Conservation (phyloP, 2,329 filamentous ascomycete genomes). For the Fusarium redolens region DNA sequence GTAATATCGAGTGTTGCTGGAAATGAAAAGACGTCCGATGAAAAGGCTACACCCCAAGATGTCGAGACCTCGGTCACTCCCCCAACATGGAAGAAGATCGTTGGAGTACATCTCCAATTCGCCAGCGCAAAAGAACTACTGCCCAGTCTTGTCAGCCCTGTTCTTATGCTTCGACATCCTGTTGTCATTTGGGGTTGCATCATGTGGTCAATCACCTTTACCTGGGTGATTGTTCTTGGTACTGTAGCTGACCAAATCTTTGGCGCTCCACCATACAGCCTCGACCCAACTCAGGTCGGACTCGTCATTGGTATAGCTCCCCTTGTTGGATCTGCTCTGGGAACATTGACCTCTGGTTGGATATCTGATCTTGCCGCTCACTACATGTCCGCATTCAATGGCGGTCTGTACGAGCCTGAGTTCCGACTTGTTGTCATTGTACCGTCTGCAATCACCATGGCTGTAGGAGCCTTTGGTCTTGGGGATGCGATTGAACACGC, state of each 20-base stretch:
- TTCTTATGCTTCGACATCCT: neutral
- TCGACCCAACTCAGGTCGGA: neutral
- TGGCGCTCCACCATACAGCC: neutral
- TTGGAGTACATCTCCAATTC: neutral
- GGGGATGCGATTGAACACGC: neutral
- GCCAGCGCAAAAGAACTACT: neutral
- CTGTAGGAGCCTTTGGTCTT: neutral
- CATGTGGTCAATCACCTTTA: slow-evolving; percentile 12
- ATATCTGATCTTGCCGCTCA: neutral
- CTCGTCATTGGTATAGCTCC: neutral
- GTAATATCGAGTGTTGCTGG: neutral
- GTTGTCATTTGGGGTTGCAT: neutral
- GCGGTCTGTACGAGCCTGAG: neutral
- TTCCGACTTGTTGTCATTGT: slow-evolving; percentile 1
- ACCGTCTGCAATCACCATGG: neutral
- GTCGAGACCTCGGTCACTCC: neutral
- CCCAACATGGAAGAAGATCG: neutral
- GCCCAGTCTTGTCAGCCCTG: neutral
- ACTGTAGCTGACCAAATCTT: neutral
- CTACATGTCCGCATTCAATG: neutral
- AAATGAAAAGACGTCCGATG: neutral
- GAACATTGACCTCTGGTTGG: neutral
- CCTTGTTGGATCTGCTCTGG: neutral
- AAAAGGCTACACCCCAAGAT: neutral
- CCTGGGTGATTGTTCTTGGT: slow-evolving; percentile 1